Evolutionary conservation across 805 yeast species (phyloP).

Genomic region (Blastobotrys terrestris): DNA sequence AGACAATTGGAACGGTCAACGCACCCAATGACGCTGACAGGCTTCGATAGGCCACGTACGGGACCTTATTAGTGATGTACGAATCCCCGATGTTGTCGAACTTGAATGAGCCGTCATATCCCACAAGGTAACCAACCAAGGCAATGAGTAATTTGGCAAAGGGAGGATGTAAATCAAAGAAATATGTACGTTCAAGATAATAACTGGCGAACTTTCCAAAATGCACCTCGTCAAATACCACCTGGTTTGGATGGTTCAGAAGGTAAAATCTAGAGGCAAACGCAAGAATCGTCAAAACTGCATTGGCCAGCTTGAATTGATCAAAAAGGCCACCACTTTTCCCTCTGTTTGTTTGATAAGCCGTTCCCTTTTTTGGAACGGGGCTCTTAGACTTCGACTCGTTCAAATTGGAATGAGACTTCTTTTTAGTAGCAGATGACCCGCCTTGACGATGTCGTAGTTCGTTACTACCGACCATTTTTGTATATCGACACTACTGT

Average conservation of each 20-base stretch:
- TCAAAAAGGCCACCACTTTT: background rate
- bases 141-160: constrained; percentile 93
- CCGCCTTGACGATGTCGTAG: constrained; percentile 1
- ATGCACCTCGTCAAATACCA: constrained; percentile 49
- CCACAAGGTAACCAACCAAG: constrained; percentile 77
- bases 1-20: constrained; percentile 75
- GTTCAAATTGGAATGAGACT: background rate
- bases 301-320: constrained; percentile 3
- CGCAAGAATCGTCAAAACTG: constrained; percentile 56
- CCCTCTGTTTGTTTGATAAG: background rate
- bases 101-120: constrained; percentile 88
- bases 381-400: background rate
- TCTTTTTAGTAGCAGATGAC: background rate
- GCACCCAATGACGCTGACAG: constrained; percentile 78
- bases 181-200: constrained; percentile 83
- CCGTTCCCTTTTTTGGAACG: background rate
- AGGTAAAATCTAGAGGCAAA: constrained; percentile 70
- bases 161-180: constrained; percentile 97
- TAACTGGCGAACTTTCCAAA: constrained; percentile 44
- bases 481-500: background rate
- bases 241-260: constrained; percentile 64
- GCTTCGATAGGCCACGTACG: constrained; percentile 77
- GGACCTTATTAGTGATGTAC: constrained; percentile 72
- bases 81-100: constrained; percentile 85
- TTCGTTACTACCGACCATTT: background rate